Percentiles rank a stretch among this genome's conserved stretches.
phyloP scores from a whole-genome alignment of 106 monocot species.

The Dactylorhiza incarnata region DNA sequence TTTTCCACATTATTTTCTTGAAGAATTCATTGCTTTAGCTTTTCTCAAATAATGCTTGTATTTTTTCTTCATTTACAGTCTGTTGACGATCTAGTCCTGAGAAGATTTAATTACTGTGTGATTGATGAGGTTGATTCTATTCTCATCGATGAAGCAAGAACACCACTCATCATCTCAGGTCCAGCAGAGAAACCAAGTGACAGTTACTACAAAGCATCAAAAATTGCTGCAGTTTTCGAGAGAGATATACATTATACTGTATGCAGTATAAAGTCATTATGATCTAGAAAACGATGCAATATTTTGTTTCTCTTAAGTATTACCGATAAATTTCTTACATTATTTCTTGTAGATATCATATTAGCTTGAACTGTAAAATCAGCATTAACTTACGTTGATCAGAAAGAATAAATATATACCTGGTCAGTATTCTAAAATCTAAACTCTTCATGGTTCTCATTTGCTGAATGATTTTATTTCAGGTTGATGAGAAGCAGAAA shows the following conservation, averaged over 20 bases:
- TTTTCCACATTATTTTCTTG: slow-evolving; percentile 7
- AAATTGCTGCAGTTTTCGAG: slow-evolving; percentile 88
- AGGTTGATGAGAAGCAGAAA: slow-evolving; percentile 99
- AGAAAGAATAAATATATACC: not conserved
- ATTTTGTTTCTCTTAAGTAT: not conserved
- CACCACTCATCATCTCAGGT: slow-evolving; percentile 95
- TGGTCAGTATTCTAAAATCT: not conserved
- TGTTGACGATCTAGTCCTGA: slow-evolving; percentile 82
- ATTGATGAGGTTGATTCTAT: slow-evolving; percentile 99
- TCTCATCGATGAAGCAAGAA: slow-evolving; percentile 98
- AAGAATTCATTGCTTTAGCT: not conserved
- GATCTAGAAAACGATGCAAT: not conserved
- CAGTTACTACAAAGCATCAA: slow-evolving; percentile 93
- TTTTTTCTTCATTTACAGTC: slow-evolving; percentile 39
- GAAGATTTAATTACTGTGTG: slow-evolving; percentile 81
- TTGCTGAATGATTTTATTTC: slow-evolving; percentile 13
- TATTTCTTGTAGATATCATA: not conserved
- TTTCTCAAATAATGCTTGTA: slow-evolving; percentile 4
- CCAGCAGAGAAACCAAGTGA: slow-evolving; percentile 95
- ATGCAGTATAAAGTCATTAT: slow-evolving; percentile 2
- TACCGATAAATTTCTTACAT: not conserved
- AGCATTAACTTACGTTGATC: not conserved
- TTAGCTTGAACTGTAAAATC: not conserved
- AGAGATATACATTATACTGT: slow-evolving; percentile 96
- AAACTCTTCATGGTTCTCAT: not conserved